Conservation (phyloP, 1,139 yeast species). For the Pichia sp. region DNA sequence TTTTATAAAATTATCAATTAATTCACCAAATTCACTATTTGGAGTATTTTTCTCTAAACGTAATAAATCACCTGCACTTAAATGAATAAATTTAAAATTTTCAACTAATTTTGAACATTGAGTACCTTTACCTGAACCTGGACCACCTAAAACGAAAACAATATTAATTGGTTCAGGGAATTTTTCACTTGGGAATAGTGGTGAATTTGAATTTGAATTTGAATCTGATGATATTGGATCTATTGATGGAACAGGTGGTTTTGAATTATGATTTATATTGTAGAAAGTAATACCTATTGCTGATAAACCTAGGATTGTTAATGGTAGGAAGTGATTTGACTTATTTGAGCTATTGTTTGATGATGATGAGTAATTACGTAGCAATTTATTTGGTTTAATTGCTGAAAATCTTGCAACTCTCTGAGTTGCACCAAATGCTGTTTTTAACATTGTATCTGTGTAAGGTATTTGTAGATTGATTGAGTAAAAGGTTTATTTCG, state of each 20-base stretch:
- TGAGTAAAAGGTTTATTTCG: too few relatives aligned
- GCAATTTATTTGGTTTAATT: not conserved
- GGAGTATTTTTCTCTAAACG: constrained; percentile 84
- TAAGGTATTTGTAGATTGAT: too few relatives aligned
- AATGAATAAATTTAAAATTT: constrained; percentile 76
- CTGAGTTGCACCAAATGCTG: not conserved
- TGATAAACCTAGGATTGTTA: constrained; percentile 22
- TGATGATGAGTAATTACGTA: constrained; percentile 9
- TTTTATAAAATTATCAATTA: constrained; percentile 75
- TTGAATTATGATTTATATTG: constrained; percentile 22
- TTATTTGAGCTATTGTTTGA: constrained; percentile 2
- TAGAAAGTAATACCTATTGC: constrained; percentile 27
- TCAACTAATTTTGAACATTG: constrained; percentile 82
- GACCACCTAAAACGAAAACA: constrained; percentile 80
- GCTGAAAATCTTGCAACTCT: not conserved
- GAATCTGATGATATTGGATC: constrained; percentile 21
- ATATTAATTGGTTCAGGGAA: constrained; percentile 44
- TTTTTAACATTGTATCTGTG: too few relatives aligned
- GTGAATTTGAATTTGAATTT: constrained; percentile 5
- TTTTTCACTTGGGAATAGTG: constrained; percentile 9
- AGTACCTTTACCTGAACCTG: constrained; percentile 96
- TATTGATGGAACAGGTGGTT: constrained; percentile 27
- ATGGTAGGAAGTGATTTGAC: constrained; percentile 22
- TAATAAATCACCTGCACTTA: constrained; percentile 90
- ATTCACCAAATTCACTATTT: constrained; percentile 77